Evolutionary conservation across 2,329 filamentous ascomycete species (phyloP).

Genomic region (Monosporascus sp.): DNA sequence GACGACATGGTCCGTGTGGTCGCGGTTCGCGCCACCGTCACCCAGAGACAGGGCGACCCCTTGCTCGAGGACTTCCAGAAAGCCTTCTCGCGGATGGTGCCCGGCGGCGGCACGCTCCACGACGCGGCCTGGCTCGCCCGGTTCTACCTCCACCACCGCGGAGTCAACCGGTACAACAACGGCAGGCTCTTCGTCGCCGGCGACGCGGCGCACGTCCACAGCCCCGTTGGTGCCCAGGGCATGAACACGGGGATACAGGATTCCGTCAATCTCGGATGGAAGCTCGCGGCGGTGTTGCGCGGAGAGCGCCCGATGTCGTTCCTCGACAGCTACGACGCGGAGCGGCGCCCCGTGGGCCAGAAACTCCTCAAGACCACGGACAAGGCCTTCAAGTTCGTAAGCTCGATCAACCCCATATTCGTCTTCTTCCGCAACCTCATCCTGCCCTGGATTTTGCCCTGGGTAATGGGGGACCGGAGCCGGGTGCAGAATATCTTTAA

Average conservation of each 20-base stretch:
- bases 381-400: conserved; percentile 30
- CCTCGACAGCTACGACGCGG: conserved; percentile 41
- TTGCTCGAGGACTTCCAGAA: conserved; percentile 28
- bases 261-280: conserved; percentile 46
- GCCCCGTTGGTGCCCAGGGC: conserved; percentile 50
- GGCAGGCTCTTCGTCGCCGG: conserved; percentile 50
- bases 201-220: conserved; percentile 54
- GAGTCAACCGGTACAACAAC: conserved; percentile 34
- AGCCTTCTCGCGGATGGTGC: conserved; percentile 22
- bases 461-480: conserved; percentile 19
- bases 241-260: conserved; percentile 52
- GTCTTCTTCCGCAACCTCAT: conserved; percentile 34
- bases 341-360: conserved; percentile 42
- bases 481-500: conserved; percentile 22
- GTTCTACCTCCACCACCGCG: conserved; percentile 41
- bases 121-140: conserved; percentile 37
- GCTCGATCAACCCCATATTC: conserved; percentile 30
- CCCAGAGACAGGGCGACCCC: conserved; percentile 8
- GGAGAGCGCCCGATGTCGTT: conserved; percentile 30
- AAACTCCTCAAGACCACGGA: conserved; percentile 38
- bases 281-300: conserved; percentile 38
- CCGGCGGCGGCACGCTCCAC: conserved; percentile 19
- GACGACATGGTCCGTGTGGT: conserved; percentile 23
- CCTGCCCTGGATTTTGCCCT: conserved; percentile 33
- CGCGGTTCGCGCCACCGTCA: conserved; percentile 16